phyloP scores from a whole-genome alignment of 129 eudicot genomes.

The carrot (Daucus carota) region DNA sequence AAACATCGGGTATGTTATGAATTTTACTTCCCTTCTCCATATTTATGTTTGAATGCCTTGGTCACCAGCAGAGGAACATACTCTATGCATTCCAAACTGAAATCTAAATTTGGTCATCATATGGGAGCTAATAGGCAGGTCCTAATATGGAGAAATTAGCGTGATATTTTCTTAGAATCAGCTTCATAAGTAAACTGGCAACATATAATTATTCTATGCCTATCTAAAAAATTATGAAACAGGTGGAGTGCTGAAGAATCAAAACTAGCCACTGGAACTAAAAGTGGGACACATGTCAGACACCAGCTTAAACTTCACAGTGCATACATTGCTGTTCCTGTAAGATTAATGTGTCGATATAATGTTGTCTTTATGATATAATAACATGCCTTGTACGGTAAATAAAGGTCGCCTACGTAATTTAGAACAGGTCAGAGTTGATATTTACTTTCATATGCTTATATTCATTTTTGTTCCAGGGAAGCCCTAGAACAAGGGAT shows the following conservation, averaged over 20 bases:
- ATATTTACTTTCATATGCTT: slow-evolving; percentile 8
- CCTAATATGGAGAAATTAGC: neutral
- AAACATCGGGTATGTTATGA: slow-evolving; percentile 33
- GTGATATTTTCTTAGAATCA: neutral
- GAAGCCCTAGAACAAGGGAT: slow-evolving; percentile 55
- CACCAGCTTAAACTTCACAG: slow-evolving; percentile 53
- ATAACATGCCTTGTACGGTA: neutral
- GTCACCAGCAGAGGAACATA: neutral
- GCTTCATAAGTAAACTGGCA: neutral
- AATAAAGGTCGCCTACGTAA: neutral
- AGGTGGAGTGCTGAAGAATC: slow-evolving; percentile 69
- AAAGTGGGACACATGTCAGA: slow-evolving; percentile 29
- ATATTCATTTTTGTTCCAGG: slow-evolving; percentile 38
- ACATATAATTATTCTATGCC: neutral
- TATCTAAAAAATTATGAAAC: slow-evolving; percentile 19
- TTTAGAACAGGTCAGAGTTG: neutral
- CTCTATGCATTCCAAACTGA: neutral
- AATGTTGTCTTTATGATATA: neutral
- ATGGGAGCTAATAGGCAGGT: neutral
- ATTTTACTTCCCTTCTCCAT: neutral
- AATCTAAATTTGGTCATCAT: neutral
- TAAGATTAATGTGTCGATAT: slow-evolving; percentile 24
- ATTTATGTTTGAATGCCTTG: neutral
- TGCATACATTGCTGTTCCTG: slow-evolving; percentile 67
- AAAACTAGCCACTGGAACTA: slow-evolving; percentile 61